Base-by-base conservation (phyloP, 75 land plant genomes). In the Sequoiadendron giganteum region DNA sequence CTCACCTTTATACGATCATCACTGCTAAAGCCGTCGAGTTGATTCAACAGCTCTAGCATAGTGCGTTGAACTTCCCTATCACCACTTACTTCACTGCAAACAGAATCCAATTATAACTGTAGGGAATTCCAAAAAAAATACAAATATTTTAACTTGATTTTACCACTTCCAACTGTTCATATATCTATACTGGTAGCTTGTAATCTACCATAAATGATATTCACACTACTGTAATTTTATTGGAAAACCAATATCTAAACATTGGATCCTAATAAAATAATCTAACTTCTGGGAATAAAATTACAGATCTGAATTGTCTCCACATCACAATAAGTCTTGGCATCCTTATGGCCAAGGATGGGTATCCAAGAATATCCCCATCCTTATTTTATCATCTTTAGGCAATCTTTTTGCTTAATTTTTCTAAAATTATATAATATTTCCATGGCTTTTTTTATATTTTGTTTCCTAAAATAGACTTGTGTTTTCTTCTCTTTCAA, bases 21-120 rank as follows among this genome's bases (percentile, higher is more conserved):
- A 89, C 99, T 98, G 87, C 99, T 97, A 87, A 98, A 98, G 45
- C 99, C 99, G 92, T 98, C 99, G 36, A 98, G 96, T 88, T 98
- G 99, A 92, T 98, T 98, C 30, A 98, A 92, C 84, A 98, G 89
- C 90, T 98, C 99, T 86, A 98, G 90, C 99, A 98, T 98, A 16
- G 99, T 98, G 25, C 99, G 86, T 83, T 98, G 99, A 25, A 98
- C 99, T 91, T 98, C 99, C 77, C 99, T 87, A 88, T 98, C 99
- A 86, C 99, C 99, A 88, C 99, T 98, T 48, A 97, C 96, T 91
- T 98, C 99, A 94, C 99, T 98, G 96, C 90, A 52, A 87, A 52
- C 34, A 61, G 54, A n/a, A 82, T 2, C 10, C 13, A 45, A 45
- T 82, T 47, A 45, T 47, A 42, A 82, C 48, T 82, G 43, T 47